Base-by-base conservation (phyloP, 2,329 filamentous ascomycete genomes). In the Exophiala mesophila region DNA sequence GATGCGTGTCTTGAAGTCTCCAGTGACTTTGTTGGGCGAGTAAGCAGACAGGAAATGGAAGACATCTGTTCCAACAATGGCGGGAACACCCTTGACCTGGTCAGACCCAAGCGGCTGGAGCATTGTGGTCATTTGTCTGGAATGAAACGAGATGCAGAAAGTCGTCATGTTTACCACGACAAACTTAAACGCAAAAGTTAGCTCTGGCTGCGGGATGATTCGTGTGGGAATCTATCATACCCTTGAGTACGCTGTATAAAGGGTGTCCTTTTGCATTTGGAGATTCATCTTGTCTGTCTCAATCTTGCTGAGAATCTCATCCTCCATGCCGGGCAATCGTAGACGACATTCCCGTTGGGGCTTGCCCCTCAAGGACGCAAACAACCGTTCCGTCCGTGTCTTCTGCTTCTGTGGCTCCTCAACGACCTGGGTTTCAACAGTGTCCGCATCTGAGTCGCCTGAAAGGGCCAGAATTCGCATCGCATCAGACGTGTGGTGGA, bases 41-140 rank as follows among this genome's bases (percentile, higher is more conserved):
- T 71, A 65, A n/a, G 72, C 66, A 3, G 64, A 59, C 3, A 80
- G 65, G n/a, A 78, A 68, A 29, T 69, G 65, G 55, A 80, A 80
- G 9, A 78, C 64, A 45, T 80, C 74, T 48, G 65, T 68, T 34
- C 71, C 66, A 35, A 66, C 35, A 36, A 44, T 36, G 13, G 39
- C 32, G 13, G 41, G 56, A 12, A 72, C 62, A 12, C 23, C 23
- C 55, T 12, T 59, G 60, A 2, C 32, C n/a, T 20, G 38, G 18
- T 16, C 17, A 20, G 38, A 34, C 17, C 26, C 23, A 9, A 41
- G 26, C 3, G 47, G 41, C 23, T 40, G 67, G 1, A 79, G 63
- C 8, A 74, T 59, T 8, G 73, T 67, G 1, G 72, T 61, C 35
- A 74, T 67, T 8, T 68, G 64, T 5, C 64, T 61, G 1, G 72